Conservation (phyloP, 2,329 filamentous ascomycete genomes). For the Cadophora sp. region DNA sequence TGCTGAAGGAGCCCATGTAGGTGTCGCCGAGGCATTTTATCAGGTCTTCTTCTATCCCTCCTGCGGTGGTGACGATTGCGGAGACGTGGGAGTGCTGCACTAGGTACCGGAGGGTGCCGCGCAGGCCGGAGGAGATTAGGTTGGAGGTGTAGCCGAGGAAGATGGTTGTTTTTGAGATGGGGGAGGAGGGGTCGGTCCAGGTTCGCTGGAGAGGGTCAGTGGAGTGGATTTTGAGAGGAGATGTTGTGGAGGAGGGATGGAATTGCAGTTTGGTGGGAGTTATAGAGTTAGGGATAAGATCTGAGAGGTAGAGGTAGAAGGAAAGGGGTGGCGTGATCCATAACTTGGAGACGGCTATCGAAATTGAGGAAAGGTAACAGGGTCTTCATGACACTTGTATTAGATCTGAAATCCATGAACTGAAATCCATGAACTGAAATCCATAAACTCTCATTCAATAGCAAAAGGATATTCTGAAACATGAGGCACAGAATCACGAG, state of each 20-base stretch:
- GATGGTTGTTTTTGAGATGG: slow-evolving; percentile 82
- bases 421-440: too few species aligned
- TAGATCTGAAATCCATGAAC: too few species aligned
- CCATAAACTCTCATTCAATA: too few species aligned
- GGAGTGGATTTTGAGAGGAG: slow-evolving; percentile 4
- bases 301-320: background rate
- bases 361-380: too few species aligned
- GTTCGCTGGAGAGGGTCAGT: slow-evolving; percentile 60
- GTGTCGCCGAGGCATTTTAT: slow-evolving; percentile 98
- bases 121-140: slow-evolving; percentile 92
- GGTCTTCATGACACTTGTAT: too few species aligned
- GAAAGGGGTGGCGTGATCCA: too few species aligned
- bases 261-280: slow-evolving; percentile 30
- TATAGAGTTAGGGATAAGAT: background rate
- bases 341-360: too few species aligned
- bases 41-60: slow-evolving; percentile 95
- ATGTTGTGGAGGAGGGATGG: slow-evolving; percentile 17
- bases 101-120: slow-evolving; percentile 90
- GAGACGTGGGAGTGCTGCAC: slow-evolving; percentile 93
- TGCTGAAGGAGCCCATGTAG: slow-evolving; percentile 87
- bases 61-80: slow-evolving; percentile 92
- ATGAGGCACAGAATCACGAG: too few species aligned
- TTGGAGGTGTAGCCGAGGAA: slow-evolving; percentile 98
- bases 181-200: slow-evolving; percentile 82
- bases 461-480: too few species aligned